These are phyloP conservation scores for Colletotrichum orbiculare DNA, from an alignment of 2,329 filamentous ascomycete genomes.

Conservation along the genomic window DNA sequence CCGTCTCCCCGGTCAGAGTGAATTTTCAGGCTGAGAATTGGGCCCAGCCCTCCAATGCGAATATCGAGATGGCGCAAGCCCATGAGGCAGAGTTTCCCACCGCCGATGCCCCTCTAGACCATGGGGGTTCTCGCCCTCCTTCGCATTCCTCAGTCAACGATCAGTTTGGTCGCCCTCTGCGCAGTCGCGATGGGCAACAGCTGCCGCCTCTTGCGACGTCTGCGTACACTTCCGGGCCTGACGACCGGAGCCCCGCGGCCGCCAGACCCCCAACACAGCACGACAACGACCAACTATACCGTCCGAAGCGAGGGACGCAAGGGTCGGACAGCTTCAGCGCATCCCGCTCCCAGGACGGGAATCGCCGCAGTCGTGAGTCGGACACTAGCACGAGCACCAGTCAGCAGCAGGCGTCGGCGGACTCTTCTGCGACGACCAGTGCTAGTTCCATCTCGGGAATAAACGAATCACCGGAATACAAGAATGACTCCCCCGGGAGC, in stretches of 20 bases:
- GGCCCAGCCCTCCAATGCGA: conserved; percentile 62
- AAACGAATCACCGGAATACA: conserved; percentile 59
- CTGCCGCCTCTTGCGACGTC: conserved; percentile 30
- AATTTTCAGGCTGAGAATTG: conserved; percentile 65
- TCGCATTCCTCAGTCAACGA: conserved; percentile 45
- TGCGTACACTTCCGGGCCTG: conserved; percentile 23
- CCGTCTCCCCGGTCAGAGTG: conserved; percentile 66
- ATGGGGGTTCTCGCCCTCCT: conserved; percentile 50
- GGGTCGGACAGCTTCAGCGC: conserved; percentile 48
- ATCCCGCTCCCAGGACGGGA: conserved; percentile 48
- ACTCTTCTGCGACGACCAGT: conserved; percentile 66
- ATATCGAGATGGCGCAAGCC: conserved; percentile 57
- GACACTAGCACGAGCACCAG: conserved; percentile 59
- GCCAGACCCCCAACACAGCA: conserved; percentile 16
- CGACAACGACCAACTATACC: conserved; percentile 14
- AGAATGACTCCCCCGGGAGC: conserved; percentile 61
- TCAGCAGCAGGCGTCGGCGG: conserved; percentile 60
- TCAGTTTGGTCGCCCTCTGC: conserved; percentile 31
- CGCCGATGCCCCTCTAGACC: conserved; percentile 43
- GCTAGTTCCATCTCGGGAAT: conserved; percentile 65
- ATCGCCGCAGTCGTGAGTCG: conserved; percentile 65
- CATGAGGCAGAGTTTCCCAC: conserved; percentile 41
- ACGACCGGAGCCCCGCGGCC: conserved; percentile 8
- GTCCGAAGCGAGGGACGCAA: conserved; percentile 10
- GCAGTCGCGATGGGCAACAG: conserved; percentile 19